Percentiles rank a stretch among this genome's conserved stretches.
phyloP scores from a whole-genome alignment of 768 basidiomycete genomes.

The Auricularia sp. region DNA sequence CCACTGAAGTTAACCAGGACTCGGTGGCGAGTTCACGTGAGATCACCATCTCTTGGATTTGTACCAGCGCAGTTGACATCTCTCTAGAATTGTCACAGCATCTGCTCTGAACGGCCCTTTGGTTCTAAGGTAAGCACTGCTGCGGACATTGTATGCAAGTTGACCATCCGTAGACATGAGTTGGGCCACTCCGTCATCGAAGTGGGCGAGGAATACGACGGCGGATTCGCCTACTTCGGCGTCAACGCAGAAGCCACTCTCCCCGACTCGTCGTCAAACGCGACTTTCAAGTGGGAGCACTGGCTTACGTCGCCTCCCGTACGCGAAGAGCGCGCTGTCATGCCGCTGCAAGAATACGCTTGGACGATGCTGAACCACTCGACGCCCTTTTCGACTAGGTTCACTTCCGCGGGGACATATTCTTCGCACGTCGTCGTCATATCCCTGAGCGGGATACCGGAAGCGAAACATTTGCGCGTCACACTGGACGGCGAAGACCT shows the following conservation, averaged over 20 bases:
- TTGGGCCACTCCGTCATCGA: constrained; percentile 71
- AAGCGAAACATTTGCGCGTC: constrained; percentile 41
- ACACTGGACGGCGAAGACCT: constrained; percentile 53
- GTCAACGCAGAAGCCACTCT: constrained; percentile 46
- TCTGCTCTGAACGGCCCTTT: constrained; percentile 65
- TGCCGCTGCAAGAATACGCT: constrained; percentile 67
- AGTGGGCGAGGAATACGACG: constrained; percentile 79
- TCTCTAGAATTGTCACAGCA: constrained; percentile 57
- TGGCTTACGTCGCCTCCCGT: constrained; percentile 43
- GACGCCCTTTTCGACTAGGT: constrained; percentile 48
- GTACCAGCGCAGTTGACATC: neutral
- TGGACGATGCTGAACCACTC: constrained; percentile 63
- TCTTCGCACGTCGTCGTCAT: constrained; percentile 53
- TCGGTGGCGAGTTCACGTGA: constrained; percentile 73
- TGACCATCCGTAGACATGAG: constrained; percentile 37
- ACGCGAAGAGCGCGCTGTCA: constrained; percentile 56
- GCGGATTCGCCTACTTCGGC: constrained; percentile 64
- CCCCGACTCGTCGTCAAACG: constrained; percentile 8
- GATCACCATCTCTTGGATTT: constrained; percentile 14
- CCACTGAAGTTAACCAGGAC: constrained; percentile 30
- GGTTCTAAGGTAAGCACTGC: constrained; percentile 34
- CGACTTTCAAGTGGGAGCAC: constrained; percentile 54
- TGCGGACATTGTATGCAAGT: too few species aligned
- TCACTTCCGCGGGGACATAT: constrained; percentile 56
- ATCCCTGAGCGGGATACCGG: constrained; percentile 63